Evolutionary conservation across 2,329 filamentous ascomycete species (phyloP), one percentile per base, ranked within the genome.

Genomic region (Gnomoniopsis smithogilvyi): DNA sequence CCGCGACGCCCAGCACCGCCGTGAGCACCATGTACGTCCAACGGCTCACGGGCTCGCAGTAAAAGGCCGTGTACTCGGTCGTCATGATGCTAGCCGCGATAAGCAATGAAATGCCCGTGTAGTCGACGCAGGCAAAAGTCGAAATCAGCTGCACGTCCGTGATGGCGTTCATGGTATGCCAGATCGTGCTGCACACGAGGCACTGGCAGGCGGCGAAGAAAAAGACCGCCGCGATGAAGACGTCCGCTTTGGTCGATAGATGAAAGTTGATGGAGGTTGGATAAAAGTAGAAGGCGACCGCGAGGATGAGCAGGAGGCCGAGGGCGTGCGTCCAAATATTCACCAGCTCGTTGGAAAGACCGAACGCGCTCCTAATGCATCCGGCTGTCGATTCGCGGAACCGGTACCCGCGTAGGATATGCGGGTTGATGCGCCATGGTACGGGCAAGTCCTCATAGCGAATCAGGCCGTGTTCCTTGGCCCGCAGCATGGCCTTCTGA

Each of bases 141-240:
- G 96, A 95, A 76, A 99, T 89, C 46, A 96, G 84, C 21, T 87
- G 85, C 68, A 96, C 88, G 66, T 96, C 91, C 19, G 94, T 92
- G 56, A 98, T 96, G 67, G 91, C 92, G 77, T 94, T 96, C 92
- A 99, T 98, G 26, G 95, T 97, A 77, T 99, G 95, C 95, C 95
- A 99, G 70, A 98, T 87, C 64, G 89, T 94, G 63, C 90, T 96
- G 86, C 95, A 99, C 70, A 94, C 86, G 57, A 99, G 84, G 69
- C 94, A 98, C 74, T 98, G 92, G 79, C 88, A 92, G 49, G 95
- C 95, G 51, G 94, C 95, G 69, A 96, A 91, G 78, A 99, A 97
- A 81, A 99, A 99, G 65, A 96, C 83, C 22, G 90, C 92, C 0
- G 94, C 93, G 63, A 99, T 92, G 69, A 95, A 84, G 61, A 98